These are phyloP conservation scores for Leccinum huronense DNA, from an alignment of 1,284 basidiomycete species.

Conservation along the genomic window DNA sequence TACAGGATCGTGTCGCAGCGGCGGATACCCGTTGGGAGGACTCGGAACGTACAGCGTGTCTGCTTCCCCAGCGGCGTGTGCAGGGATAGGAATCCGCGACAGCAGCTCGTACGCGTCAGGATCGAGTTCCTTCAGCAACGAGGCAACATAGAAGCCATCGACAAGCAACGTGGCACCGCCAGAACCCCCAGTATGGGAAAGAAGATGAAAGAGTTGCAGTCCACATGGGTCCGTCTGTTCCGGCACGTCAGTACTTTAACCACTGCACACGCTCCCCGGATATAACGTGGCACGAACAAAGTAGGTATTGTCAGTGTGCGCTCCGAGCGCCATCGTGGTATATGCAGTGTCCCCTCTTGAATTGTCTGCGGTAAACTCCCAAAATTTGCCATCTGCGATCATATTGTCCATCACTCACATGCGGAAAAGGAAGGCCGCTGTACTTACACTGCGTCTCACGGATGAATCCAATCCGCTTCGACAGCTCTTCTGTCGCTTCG, in stretches of 20 bases:
- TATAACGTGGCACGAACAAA: slow-evolving; percentile 51
- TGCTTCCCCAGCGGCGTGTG: slow-evolving; percentile 86
- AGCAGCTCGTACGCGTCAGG: slow-evolving; percentile 75
- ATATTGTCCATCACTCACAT: slow-evolving; percentile 4
- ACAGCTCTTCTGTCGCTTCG: slow-evolving; percentile 82
- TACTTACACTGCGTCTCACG: slow-evolving; percentile 86
- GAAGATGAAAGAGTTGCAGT: slow-evolving; percentile 92
- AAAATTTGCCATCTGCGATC: slow-evolving; percentile 80
- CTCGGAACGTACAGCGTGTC: slow-evolving; percentile 63
- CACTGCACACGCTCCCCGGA: neutral
- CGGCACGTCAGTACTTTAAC: slow-evolving; percentile 17
- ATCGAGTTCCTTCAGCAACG: slow-evolving; percentile 70
- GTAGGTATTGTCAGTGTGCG: slow-evolving; percentile 96
- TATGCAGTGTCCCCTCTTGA: slow-evolving; percentile 92
- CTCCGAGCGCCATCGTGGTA: slow-evolving; percentile 82
- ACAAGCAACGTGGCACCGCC: slow-evolving; percentile 91
- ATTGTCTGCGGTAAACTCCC: slow-evolving; percentile 95
- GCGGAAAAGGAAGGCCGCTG: neutral
- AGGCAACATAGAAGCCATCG: slow-evolving; percentile 92
- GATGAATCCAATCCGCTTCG: slow-evolving; percentile 81
- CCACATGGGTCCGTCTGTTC: slow-evolving; percentile 88
- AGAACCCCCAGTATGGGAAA: slow-evolving; percentile 78
- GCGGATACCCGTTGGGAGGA: slow-evolving; percentile 61
- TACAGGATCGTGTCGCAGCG: slow-evolving; percentile 62
- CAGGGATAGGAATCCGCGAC: slow-evolving; percentile 67